These are phyloP conservation scores for Choricystis sp. DNA, from an alignment of 139 green algal genomes.

Conservation along the genomic window DNA sequence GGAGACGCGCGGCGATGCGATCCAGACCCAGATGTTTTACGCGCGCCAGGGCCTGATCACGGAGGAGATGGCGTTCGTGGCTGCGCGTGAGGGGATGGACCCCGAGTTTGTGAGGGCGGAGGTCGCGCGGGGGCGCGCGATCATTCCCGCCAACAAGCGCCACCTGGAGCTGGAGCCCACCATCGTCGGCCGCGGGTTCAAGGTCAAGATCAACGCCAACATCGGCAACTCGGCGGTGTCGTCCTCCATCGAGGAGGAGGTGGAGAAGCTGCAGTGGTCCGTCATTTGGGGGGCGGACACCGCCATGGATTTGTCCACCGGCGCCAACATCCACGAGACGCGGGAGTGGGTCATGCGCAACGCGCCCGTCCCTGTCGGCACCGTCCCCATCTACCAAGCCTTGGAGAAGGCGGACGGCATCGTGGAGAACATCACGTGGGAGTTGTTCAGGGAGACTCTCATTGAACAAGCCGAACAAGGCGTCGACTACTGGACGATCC, in stretches of 20 bases:
- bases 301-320: constrained; percentile 89
- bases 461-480: constrained; percentile 91
- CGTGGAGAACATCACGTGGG: constrained; percentile 88
- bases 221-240: constrained; percentile 84
- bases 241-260: constrained; percentile 89
- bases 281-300: constrained; percentile 93
- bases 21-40: constrained; percentile 64
- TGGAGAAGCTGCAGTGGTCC: constrained; percentile 89
- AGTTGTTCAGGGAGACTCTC: constrained; percentile 85
- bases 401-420: constrained; percentile 68
- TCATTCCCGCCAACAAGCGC: constrained; percentile 91
- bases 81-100: constrained; percentile 69
- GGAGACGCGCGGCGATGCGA: constrained; percentile 33
- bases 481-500: constrained; percentile 97
- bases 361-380: constrained; percentile 68
- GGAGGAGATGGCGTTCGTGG: constrained; percentile 87
- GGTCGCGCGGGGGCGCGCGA: constrained; percentile 79
- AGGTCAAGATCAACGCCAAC: constrained; percentile 95
- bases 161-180: constrained; percentile 88
- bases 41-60: constrained; percentile 69
- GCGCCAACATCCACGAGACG: constrained; percentile 84
- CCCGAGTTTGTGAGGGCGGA: constrained; percentile 81
- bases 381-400: constrained; percentile 74
- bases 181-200: constrained; percentile 76
- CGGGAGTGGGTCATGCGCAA: constrained; percentile 92